Percentiles rank a stretch among this genome's conserved stretches.
Evolutionary conservation across 78 protist species (phyloP).

Genomic region (Bigelowiella natans): DNA sequence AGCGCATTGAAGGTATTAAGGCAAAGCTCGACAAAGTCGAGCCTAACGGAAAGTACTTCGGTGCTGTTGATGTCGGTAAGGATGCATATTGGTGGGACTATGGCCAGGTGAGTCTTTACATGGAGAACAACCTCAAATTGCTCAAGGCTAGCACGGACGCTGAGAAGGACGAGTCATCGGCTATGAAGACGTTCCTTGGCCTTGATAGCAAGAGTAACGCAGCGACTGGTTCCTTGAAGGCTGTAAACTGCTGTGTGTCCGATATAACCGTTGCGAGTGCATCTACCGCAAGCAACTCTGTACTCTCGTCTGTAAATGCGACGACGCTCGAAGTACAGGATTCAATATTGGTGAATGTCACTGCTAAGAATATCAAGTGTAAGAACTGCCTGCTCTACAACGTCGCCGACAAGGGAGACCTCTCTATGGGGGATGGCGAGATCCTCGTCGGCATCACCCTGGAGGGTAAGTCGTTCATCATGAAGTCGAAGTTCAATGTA

Average conservation of each 20-base stretch:
- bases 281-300: neutral
- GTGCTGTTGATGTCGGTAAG: neutral
- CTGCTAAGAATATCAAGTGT: neutral
- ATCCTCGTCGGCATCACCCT: neutral
- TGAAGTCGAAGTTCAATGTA: neutral
- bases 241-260: neutral
- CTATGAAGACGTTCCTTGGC: too few species aligned
- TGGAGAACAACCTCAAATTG: neutral
- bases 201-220: too few species aligned
- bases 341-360: neutral
- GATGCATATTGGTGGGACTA: neutral
- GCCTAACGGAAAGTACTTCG: neutral
- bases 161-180: too few species aligned
- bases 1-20: too few species aligned
- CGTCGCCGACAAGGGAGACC: neutral
- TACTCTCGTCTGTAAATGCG: neutral
- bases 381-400: neutral
- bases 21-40: too few species aligned
- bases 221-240: neutral
- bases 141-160: too few species aligned
- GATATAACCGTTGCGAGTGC: neutral
- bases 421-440: neutral
- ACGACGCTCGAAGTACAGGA: neutral
- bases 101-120: neutral
- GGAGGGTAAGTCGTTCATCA: neutral